These are phyloP conservation scores for Aspergillus steynii DNA, from an alignment of 495 filamentous ascomycete species.

Conservation along the genomic window DNA sequence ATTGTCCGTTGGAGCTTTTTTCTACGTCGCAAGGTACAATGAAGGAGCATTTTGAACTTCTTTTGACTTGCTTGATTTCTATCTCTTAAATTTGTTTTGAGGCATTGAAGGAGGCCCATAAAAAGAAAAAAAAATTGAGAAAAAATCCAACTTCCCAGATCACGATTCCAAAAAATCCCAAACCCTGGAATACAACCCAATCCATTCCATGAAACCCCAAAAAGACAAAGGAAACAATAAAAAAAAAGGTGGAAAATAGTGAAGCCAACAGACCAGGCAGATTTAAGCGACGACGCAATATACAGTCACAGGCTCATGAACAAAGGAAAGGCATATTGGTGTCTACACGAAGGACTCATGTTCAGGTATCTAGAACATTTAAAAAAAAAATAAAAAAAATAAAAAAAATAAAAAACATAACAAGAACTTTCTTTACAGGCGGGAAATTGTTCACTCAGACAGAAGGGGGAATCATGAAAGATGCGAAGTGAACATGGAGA, in stretches of 20 bases:
- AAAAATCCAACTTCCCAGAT: conserved; percentile 6
- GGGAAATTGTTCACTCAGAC: conserved; percentile 23
- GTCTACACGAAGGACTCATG: conserved; percentile 18
- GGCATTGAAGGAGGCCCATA: conserved; percentile 2
- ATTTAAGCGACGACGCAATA: conserved; percentile 8
- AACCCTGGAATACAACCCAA: conserved; percentile 7
- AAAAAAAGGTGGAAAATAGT: conserved; percentile 6
- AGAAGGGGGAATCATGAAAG: conserved; percentile 43
- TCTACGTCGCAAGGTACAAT: not conserved
- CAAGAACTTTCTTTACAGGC: conserved; percentile 21
- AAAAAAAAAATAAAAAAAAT: conserved; percentile 3
- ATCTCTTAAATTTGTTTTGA: conserved; percentile 3
- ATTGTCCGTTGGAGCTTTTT: no score
- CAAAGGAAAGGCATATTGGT: conserved; percentile 23
- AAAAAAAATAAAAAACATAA: not conserved
- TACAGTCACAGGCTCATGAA: conserved; percentile 31
- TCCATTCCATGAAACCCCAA: conserved; percentile 6
- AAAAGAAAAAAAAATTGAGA: not conserved
- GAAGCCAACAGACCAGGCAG: conserved; percentile 3
- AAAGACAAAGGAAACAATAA: conserved; percentile 6
- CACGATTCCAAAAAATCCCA: not conserved
- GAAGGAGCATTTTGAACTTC: not conserved
- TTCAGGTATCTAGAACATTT: conserved; percentile 14
- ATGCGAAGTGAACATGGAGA: conserved; percentile 48
- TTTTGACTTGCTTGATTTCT: not conserved